These are phyloP conservation scores for Dactylellina leptospora DNA, from an alignment of 2,329 filamentous ascomycete species.

Conservation along the genomic window DNA sequence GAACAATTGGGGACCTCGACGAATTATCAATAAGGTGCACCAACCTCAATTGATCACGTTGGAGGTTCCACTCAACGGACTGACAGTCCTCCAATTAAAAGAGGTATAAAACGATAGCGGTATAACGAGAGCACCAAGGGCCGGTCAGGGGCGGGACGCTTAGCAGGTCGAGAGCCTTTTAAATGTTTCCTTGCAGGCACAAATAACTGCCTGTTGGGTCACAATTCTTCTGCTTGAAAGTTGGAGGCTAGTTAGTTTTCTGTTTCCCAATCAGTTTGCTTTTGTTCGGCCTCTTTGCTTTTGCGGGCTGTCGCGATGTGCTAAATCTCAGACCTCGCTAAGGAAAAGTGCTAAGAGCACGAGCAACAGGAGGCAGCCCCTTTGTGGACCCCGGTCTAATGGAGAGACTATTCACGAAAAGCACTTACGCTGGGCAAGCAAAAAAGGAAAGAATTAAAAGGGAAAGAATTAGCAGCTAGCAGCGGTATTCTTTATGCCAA, in stretches of 20 bases:
- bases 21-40: conserved; percentile 29
- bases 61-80: conserved; percentile 39
- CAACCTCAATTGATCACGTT: conserved; percentile 39
- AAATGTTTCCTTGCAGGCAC: conserved; percentile 20
- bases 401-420: neutral
- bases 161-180: conserved; percentile 27
- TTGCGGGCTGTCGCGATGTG: conserved; percentile 19
- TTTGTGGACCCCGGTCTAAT: conserved; percentile 17
- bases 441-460: conserved; percentile 7
- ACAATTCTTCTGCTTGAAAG: conserved; percentile 23
- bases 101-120: conserved; percentile 21
- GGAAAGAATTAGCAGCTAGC: neutral
- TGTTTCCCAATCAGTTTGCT: conserved; percentile 15
- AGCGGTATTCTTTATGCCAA: too few species aligned
- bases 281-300: conserved; percentile 16
- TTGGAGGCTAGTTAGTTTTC: conserved; percentile 9
- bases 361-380: conserved; percentile 35
- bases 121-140: conserved; percentile 27
- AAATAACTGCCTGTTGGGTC: conserved; percentile 38
- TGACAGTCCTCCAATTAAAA: conserved; percentile 51
- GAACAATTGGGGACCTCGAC: conserved; percentile 5
- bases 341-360: conserved; percentile 21
- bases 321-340: conserved; percentile 42
- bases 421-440: conserved; percentile 13
- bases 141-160: conserved; percentile 27